Percentiles rank a stretch among this genome's conserved stretches.
Evolutionary conservation across 2,329 filamentous ascomycete species (phyloP).

Genomic region (Botryosphaeria dothidea): DNA sequence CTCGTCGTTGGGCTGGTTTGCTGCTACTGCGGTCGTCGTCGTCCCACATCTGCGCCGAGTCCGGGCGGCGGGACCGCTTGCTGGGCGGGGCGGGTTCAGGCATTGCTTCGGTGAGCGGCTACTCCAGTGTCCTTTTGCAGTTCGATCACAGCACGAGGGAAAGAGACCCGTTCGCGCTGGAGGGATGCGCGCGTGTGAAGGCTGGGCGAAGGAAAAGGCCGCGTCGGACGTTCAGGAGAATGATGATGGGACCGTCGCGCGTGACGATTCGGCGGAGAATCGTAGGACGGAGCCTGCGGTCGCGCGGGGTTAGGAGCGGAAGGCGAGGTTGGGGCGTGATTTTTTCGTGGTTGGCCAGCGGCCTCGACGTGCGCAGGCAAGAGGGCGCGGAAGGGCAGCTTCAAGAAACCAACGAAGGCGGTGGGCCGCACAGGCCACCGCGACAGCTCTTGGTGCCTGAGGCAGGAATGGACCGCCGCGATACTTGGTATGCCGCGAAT

Average conservation of each 20-base stretch:
- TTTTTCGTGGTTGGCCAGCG: background rate
- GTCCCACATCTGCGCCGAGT: slow-evolving; percentile 22
- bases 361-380: background rate
- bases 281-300: too few relatives aligned
- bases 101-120: slow-evolving; percentile 11
- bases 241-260: too few relatives aligned
- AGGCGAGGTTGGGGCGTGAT: background rate
- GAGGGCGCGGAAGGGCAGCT: background rate
- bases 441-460: background rate
- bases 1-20: background rate
- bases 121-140: background rate
- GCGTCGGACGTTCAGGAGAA: too few relatives aligned
- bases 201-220: background rate
- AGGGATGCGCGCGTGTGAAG: background rate
- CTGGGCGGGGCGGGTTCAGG: slow-evolving; percentile 17
- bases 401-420: background rate
- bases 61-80: slow-evolving; percentile 21
- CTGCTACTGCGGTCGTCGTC: slow-evolving; percentile 14
- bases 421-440: background rate
- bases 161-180: too few relatives aligned
- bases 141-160: too few relatives aligned
- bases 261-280: too few relatives aligned
- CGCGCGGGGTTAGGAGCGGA: background rate
- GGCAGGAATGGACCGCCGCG: background rate
- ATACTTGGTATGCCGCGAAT: background rate